These are phyloP conservation scores for Fraxinus platypoda DNA, from an alignment of 305 asterid species.

Conservation along the genomic window DNA sequence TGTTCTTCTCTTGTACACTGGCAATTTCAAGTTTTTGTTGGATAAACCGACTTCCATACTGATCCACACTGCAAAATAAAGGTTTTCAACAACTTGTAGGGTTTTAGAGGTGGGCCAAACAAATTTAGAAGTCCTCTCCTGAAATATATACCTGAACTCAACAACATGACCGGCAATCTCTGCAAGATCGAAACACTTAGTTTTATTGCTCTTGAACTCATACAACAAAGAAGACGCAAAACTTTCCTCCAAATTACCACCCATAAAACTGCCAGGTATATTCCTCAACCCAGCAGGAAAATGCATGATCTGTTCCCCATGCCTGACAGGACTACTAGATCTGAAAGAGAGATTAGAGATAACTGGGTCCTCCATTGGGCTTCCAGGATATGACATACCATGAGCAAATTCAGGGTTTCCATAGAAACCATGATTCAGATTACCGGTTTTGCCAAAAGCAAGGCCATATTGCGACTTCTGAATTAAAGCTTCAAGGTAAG, in stretches of 20 bases:
- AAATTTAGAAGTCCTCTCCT: not conserved
- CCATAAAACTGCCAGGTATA: constrained; percentile 43
- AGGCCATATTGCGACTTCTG: constrained; percentile 54
- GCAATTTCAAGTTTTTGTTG: constrained; percentile 85
- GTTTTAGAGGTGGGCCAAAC: not conserved
- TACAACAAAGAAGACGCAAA: constrained; percentile 53
- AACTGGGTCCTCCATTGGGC: constrained; percentile 37
- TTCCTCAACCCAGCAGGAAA: constrained; percentile 46
- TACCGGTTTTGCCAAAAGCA: constrained; percentile 36
- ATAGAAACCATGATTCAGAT: constrained; percentile 43
- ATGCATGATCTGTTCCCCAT: constrained; percentile 42
- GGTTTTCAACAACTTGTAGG: not conserved
- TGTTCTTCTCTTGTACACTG: constrained; percentile 55
- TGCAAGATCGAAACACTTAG: constrained; percentile 63
- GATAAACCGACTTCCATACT: constrained; percentile 74
- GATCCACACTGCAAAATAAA: constrained; percentile 56
- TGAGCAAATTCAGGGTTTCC: constrained; percentile 50
- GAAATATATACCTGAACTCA: constrained; percentile 56
- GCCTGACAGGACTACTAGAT: constrained; percentile 45
- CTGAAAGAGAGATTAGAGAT: constrained; percentile 46
- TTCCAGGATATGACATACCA: constrained; percentile 48
- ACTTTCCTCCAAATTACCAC: constrained; percentile 42
- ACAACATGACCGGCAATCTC: constrained; percentile 75
- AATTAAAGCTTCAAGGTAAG: constrained; percentile 45
- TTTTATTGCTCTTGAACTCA: constrained; percentile 68